phyloP scores from a whole-genome alignment of 345 rosid species.

The Ceriops zippeliana region DNA sequence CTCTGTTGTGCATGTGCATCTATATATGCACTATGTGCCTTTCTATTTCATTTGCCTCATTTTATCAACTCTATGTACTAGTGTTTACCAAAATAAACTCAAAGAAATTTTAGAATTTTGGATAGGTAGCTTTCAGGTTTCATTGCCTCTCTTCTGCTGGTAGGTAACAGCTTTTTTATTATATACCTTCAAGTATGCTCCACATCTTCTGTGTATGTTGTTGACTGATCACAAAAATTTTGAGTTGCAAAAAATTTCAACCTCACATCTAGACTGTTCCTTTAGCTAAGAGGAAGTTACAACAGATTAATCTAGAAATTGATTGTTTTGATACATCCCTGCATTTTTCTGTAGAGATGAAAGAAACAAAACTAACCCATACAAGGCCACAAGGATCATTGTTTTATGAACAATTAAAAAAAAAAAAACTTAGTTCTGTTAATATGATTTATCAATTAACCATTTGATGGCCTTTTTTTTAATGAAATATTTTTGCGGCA shows the following conservation, averaged over 20 bases:
- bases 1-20: background rate
- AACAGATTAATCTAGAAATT: background rate
- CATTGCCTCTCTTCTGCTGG: background rate
- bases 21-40: background rate
- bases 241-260: background rate
- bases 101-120: background rate
- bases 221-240: background rate
- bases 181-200: background rate
- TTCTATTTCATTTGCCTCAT: background rate
- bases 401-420: background rate
- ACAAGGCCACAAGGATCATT: background rate
- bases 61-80: background rate
- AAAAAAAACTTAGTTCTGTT: background rate
- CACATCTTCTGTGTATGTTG: background rate
- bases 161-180: background rate
- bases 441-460: background rate
- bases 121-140: background rate
- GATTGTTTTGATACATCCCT: background rate
- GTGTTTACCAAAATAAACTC: background rate
- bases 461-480: background rate
- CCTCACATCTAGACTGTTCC: background rate
- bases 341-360: background rate
- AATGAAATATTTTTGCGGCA: background rate
- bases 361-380: background rate
- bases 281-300: background rate